Conservation (phyloP, 805 yeast genomes). For the Cyberlindnera americana region DNA sequence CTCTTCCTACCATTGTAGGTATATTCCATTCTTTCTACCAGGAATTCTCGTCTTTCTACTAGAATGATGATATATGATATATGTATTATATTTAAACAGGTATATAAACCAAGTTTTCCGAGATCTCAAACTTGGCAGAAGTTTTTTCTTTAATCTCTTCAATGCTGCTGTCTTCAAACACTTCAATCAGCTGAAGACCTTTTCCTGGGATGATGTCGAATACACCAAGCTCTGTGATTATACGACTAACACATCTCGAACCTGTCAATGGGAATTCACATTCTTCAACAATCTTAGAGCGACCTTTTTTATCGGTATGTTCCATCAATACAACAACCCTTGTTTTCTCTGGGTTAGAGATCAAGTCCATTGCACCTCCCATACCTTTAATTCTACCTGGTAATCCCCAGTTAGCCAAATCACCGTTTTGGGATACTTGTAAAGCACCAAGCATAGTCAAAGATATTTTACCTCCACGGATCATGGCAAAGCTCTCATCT, state of each 20-base stretch:
- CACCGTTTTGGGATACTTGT: conserved; percentile 46
- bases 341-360: conserved; percentile 35
- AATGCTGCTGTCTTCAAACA: conserved; percentile 37
- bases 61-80: no score
- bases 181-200: conserved; percentile 38
- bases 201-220: conserved; percentile 38
- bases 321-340: conserved; percentile 44
- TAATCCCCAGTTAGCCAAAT: conserved; percentile 50
- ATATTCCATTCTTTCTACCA: no score
- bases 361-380: conserved; percentile 56
- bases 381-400: conserved; percentile 50
- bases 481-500: conserved; percentile 49
- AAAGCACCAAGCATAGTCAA: conserved; percentile 46
- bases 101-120: conserved; percentile 14
- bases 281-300: conserved; percentile 41
- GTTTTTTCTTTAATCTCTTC: conserved; percentile 40
- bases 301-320: conserved; percentile 44
- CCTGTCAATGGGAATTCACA: conserved; percentile 49
- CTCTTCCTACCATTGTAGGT: no score
- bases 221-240: conserved; percentile 47
- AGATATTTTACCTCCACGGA: conserved; percentile 43
- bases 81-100: not conserved
- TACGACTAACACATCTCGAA: conserved; percentile 39
- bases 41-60: no score
- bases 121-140: conserved; percentile 37